Base-by-base conservation (phyloP, 805 yeast species). In the Kuraishia piskuri region DNA sequence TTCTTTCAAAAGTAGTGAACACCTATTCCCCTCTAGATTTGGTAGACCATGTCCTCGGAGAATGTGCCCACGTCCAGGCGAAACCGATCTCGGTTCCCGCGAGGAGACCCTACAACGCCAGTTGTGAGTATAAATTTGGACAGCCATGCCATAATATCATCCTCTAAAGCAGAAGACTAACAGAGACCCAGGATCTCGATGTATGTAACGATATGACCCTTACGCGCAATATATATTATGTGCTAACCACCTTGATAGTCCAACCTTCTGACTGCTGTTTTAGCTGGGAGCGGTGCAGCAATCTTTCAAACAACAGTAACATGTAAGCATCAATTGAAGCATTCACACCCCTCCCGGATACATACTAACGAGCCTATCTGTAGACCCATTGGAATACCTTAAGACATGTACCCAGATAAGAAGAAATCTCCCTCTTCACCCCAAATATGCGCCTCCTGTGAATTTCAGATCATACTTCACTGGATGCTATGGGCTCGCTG, bases 401-500 rank as follows among this genome's bases (percentile, higher is more conserved):
- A 86, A 86, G 63, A 83, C 89, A 0, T 79, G 79, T 20, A 68
- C 78, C 25, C 92, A 86, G 61, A 68, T 86, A 50, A 79, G 77
- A 53, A 77, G 82, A 54, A 57, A 68, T 17, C 56, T 50, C n/a
- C 57, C 59, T 6, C 58, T 67, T 46, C 62, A 58, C 60, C 65
- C 57, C 56, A 64, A 56, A 57, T 74, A 54, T 56, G 69, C 55
- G 55, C 67, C 56, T 64, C 80, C 59, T 68, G 72, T 56, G 36
- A 54, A 59, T 19, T 55, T 63, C 50, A 57, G 61, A 53, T 63
- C 65, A 24, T 54, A 72, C 49, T 79, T 70, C 61, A 66, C 69
- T 21, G 97, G 98, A 1, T 80, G 88, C 59, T 79, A 87, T 51
- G 89, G 96, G 0, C 67, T 90, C 55, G 86, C 89, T 40, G 58